Evolutionary conservation across 2,329 filamentous ascomycete genomes (phyloP).

Genomic region (Aspergillus quadrilineatus): DNA sequence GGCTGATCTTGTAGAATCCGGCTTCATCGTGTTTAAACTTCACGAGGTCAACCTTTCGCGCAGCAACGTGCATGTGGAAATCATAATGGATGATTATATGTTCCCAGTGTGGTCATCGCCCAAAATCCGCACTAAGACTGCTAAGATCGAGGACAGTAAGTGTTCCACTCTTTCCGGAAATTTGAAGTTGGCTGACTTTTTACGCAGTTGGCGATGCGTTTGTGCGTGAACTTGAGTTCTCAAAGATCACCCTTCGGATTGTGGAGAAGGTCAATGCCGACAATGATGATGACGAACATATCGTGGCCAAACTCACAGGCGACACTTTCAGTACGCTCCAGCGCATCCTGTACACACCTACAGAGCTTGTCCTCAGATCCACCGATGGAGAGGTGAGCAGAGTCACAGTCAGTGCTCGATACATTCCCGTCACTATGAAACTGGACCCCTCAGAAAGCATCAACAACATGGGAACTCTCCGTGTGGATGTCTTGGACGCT

Average conservation of each 20-base stretch:
- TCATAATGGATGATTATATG: constrained; percentile 90
- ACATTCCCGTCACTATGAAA: constrained; percentile 89
- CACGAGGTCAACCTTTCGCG: constrained; percentile 83
- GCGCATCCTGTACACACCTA: constrained; percentile 90
- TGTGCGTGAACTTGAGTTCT: constrained; percentile 95
- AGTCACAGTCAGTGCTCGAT: constrained; percentile 89
- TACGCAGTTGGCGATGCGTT: constrained; percentile 77
- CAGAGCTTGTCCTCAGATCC: constrained; percentile 74
- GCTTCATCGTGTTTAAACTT: constrained; percentile 90
- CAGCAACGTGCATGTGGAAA: constrained; percentile 73
- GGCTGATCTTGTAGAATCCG: constrained; percentile 63
- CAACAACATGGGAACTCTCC: constrained; percentile 96
- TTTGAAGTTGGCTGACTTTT: constrained; percentile 19
- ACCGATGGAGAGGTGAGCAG: constrained; percentile 73
- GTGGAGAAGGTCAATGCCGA: constrained; percentile 76
- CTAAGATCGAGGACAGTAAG: constrained; percentile 78
- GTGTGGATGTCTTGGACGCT: constrained; percentile 88
- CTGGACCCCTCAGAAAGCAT: constrained; percentile 95
- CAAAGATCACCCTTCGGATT: constrained; percentile 82
- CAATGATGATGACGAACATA: constrained; percentile 66
- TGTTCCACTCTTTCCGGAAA: constrained; percentile 6
- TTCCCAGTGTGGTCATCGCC: constrained; percentile 86
- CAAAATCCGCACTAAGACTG: constrained; percentile 65
- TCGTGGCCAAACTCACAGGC: constrained; percentile 78
- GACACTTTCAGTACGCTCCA: constrained; percentile 85